phyloP scores from a whole-genome alignment of 352 stramenopile species.

The Hyaloperonospora arabidopsidis region DNA sequence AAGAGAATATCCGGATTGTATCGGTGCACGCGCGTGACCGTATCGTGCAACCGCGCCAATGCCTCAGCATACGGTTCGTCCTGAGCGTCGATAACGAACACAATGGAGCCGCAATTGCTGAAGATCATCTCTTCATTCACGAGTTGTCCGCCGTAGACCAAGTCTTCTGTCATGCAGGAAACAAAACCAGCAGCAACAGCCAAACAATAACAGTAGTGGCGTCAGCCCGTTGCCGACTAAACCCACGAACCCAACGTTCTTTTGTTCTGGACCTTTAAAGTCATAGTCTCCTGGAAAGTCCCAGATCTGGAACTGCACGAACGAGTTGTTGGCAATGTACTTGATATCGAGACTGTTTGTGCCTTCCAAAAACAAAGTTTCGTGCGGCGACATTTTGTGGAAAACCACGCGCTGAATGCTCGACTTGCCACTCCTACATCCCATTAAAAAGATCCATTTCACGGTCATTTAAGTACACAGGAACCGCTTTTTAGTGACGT shows the following conservation, averaged over 20 bases:
- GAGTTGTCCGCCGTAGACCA: slow-evolving; percentile 82
- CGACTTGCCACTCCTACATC: slow-evolving; percentile 72
- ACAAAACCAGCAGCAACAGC: background rate
- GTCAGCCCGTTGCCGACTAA: background rate
- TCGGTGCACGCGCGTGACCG: slow-evolving; percentile 71
- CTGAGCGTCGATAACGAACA: slow-evolving; percentile 98
- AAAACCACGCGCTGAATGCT: slow-evolving; percentile 96
- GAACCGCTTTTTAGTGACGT: no score
- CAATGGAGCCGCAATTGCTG: slow-evolving; percentile 86
- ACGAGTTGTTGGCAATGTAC: slow-evolving; percentile 96
- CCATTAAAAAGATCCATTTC: background rate
- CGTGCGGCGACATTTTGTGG: slow-evolving; percentile 98
- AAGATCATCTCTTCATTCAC: slow-evolving; percentile 91
- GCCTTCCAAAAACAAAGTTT: slow-evolving; percentile 93
- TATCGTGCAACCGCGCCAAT: slow-evolving; percentile 82
- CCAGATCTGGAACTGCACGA: slow-evolving; percentile 98
- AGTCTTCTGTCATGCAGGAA: slow-evolving; percentile 38
- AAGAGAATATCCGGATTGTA: slow-evolving; percentile 95
- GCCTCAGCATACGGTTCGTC: slow-evolving; percentile 88
- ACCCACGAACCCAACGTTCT: background rate
- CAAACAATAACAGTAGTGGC: background rate
- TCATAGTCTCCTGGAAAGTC: slow-evolving; percentile 96
- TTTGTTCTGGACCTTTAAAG: slow-evolving; percentile 51
- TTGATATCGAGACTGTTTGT: slow-evolving; percentile 89
- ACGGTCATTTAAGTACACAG: no score